phyloP scores from a whole-genome alignment of 495 filamentous ascomycete species.

The Aspergillus bertholletiae region DNA sequence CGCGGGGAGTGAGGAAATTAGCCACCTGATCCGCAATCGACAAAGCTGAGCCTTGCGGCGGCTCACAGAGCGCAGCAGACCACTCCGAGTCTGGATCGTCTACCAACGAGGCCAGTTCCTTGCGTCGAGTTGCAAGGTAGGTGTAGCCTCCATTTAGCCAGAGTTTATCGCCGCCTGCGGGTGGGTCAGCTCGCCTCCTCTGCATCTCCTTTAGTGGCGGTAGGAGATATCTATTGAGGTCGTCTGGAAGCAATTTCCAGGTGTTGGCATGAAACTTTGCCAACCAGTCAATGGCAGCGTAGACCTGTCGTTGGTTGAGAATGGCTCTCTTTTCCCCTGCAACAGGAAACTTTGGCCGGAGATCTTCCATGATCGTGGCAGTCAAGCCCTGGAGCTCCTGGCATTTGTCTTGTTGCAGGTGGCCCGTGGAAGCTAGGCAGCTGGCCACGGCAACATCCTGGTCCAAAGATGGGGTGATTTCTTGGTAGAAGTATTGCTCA shows the following conservation, averaged over 20 bases:
- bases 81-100: conserved; percentile 30
- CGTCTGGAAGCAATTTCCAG: conserved; percentile 16
- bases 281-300: conserved; percentile 31
- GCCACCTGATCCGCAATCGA: conserved; percentile 33
- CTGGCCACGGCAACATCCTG: conserved; percentile 26
- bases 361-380: conserved; percentile 36
- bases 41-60: conserved; percentile 8
- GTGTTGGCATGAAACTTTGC: conserved; percentile 28
- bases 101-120: conserved; percentile 28
- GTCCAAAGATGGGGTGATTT: conserved; percentile 27
- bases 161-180: conserved; percentile 3
- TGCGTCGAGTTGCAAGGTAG: conserved; percentile 35
- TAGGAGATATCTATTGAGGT: conserved; percentile 20
- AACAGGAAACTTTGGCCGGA: conserved; percentile 26
- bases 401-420: conserved; percentile 12
- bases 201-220: conserved; percentile 31
- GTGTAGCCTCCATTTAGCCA: conserved; percentile 42
- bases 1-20: conserved; percentile 23
- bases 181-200: conserved; percentile 12
- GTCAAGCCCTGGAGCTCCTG: conserved; percentile 26
- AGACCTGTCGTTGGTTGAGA: conserved; percentile 22
- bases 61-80: conserved; percentile 23
- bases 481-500: conserved; percentile 31
- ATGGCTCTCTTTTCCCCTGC: conserved; percentile 26
- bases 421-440: conserved; percentile 31